phyloP scores from a whole-genome alignment of 495 filamentous ascomycete genomes.

The Wilcoxina mikolae region DNA sequence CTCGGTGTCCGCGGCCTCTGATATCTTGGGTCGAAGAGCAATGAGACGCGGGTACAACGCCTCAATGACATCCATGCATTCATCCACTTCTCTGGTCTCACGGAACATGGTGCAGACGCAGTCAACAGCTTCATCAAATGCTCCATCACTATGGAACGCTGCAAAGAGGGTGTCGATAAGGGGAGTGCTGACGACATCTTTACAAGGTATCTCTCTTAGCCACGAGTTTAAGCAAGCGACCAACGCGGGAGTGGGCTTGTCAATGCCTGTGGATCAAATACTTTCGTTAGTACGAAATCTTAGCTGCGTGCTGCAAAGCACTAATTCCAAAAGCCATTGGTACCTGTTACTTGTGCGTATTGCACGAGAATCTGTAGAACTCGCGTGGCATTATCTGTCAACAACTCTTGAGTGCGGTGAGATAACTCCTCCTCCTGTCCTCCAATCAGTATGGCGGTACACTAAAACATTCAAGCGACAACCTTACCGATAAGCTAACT shows the following conservation, averaged over 20 bases:
- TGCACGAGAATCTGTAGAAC: conserved; percentile 73
- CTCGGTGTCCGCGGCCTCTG: conserved; percentile 56
- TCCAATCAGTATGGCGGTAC: background rate
- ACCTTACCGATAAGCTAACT: conserved; percentile 92
- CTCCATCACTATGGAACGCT: conserved; percentile 55
- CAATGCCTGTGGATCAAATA: background rate
- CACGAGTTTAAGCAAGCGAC: conserved; percentile 93
- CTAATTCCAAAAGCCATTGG: conserved; percentile 29
- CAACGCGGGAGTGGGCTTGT: conserved; percentile 62
- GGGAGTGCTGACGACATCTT: conserved; percentile 68
- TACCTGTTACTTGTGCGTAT: conserved; percentile 80
- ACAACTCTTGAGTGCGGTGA: conserved; percentile 64
- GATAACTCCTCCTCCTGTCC: conserved; percentile 81
- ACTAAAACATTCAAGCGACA: background rate
- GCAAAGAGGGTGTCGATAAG: conserved; percentile 67
- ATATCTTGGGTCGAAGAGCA: conserved; percentile 63
- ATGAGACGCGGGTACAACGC: conserved; percentile 72
- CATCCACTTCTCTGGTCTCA: conserved; percentile 88
- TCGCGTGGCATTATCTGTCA: conserved; percentile 75
- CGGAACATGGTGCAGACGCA: conserved; percentile 80
- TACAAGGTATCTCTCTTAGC: conserved; percentile 77
- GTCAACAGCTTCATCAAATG: conserved; percentile 83
- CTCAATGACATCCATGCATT: conserved; percentile 63
- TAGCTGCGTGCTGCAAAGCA: background rate
- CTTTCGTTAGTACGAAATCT: background rate